phyloP scores from a whole-genome alignment of 1,284 basidiomycete genomes.

The Cutaneotrichosporon cutaneum region DNA sequence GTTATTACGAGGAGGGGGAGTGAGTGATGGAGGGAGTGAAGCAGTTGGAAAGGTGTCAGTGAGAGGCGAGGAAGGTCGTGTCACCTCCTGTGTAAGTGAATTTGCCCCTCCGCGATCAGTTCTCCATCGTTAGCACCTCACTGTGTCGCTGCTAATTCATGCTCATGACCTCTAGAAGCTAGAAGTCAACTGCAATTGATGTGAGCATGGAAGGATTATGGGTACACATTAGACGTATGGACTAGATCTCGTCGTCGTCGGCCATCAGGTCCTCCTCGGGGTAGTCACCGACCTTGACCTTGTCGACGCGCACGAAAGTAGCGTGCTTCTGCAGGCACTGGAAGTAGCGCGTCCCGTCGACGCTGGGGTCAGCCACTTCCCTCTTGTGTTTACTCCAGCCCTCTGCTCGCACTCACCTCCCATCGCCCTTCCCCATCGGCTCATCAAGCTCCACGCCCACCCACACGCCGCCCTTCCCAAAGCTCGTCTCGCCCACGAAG shows the following conservation, averaged over 20 bases:
- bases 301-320: constrained; percentile 82
- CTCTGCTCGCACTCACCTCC: constrained; percentile 64
- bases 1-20: no score
- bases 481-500: constrained; percentile 78
- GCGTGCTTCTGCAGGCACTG: constrained; percentile 73
- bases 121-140: no score
- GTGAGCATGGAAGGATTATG: no score
- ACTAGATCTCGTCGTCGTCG: constrained; percentile 60
- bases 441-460: constrained; percentile 95
- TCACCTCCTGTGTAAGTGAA: no score
- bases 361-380: constrained; percentile 56
- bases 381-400: background rate
- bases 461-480: constrained; percentile 69
- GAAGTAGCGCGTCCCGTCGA: constrained; percentile 84
- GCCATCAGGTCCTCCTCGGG: constrained; percentile 70
- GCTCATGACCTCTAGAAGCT: no score
- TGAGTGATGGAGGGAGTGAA: no score
- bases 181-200: no score
- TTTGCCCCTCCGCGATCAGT: no score
- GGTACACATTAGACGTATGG: background rate
- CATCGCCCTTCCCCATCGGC: constrained; percentile 93
- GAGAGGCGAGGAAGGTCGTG: no score
- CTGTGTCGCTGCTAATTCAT: no score
- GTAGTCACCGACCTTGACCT: constrained; percentile 79
- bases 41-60: no score